Base-by-base conservation (phyloP, 768 basidiomycete genomes). In the Phlegmacium glaucopus region DNA sequence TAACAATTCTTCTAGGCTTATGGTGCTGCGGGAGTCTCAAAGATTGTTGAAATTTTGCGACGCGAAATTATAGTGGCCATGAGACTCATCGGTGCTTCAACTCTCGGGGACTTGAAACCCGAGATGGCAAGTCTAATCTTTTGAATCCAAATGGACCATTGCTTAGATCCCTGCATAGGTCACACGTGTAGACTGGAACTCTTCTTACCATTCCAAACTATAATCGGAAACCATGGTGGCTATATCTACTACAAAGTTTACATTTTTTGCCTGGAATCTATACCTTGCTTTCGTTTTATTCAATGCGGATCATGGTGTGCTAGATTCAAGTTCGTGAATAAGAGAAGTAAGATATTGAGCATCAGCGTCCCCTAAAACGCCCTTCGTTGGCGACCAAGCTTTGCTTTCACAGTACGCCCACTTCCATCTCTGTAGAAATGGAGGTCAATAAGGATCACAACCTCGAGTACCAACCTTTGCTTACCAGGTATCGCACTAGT, bases 61-160 rank as follows among this genome's bases (percentile, higher is more conserved):
- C 80, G 80, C 37, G 93, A 95, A 68, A 91, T 94, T 39, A 61
- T 80, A 17, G 80, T 80, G 9, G 79, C 79, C 4, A 90, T 95
- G 90, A 67, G 82, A 48, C 72, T 90, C 16, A 63, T 91, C 4
- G 93, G 93, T 26, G 90, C 79, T 30, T 72, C 74, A 38, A 78
- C 67, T 34, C 61, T 94, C 1, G 65, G 73, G 4, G 81, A 91
- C 44, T 71, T 95, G 30, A 76, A 68, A 26, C 87, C 90, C 1
- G 83, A 87, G 56, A 77, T 93, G 82, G 89, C 88, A 59, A 48
- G 77, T 57, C 15, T 22, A 15, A 10, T 4, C 36, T 47, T 27
- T 15, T 17, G 18, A 18, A 17, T 3, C 39, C 25, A 10, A 17
- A 36, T 25, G 37, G 3, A 10, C 16, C 34, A 16, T 26, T 27